Base-by-base conservation (phyloP, 768 basidiomycete species). In the Suillus ampliporus region DNA sequence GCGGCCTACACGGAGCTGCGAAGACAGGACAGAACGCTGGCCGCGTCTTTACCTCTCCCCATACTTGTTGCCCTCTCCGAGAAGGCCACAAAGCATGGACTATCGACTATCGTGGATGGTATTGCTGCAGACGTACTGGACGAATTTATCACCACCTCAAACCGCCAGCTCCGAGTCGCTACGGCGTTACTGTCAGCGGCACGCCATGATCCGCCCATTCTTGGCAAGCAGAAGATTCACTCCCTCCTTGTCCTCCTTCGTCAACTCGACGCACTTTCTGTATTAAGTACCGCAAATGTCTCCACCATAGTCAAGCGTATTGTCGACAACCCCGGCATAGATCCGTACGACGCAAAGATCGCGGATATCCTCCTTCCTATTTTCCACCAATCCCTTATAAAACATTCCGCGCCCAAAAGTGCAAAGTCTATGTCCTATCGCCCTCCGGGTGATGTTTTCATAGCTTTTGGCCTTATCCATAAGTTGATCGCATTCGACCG, bases 401-500 rank as follows among this genome's bases (percentile, higher is more conserved):
- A 64, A 11, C 61, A 72, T 51, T 63, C 59, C 5, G 69, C 61
- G 8, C 79, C 79, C 19, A 56, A 64, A n/a, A 74, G 72, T 3
- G 65, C 71, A 31, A 60, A 61, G 44, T 65, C 72, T n/a, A 69
- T 79, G 46, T 71, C 70, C n/a, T 79, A 80, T 65, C 66, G 62
- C 48, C 82, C 83, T 4, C 77, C 83, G 3, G 56, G 63, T 14
- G 60, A 78, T 28, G 74, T 82, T 28, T 76, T 74, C 54, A 66
- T 75, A 13, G 69, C 84, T 9, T 88, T 85, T 65, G 64, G 65
- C 37, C 69, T 84, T 47, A 64, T 83, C n/a, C 74, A 80, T 53
- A 78, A 77, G 58, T 76, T 87, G 47, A 71, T 84, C 1, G 58
- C 65, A 17, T 60, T 76, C 50, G 72, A 74, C 4, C 72, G 77